Base-by-base conservation (phyloP, 2,329 filamentous ascomycete genomes). In the Geosmithia morbida region DNA sequence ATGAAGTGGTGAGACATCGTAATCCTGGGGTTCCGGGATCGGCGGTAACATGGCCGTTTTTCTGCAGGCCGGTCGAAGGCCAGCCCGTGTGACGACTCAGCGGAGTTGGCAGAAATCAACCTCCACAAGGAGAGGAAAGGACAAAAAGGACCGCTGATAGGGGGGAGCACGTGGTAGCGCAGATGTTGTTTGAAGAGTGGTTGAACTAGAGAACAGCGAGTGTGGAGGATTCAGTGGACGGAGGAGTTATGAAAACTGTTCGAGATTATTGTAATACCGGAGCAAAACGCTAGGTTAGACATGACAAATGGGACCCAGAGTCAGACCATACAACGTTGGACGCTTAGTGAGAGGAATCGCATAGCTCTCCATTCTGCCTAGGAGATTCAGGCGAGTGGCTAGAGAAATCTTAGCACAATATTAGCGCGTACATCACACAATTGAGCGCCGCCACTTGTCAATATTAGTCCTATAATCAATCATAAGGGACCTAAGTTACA, bases 1-100 rank as follows among this genome's bases (percentile, higher is more conserved):
- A 66, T 87, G 79, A 49, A 79, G 71, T 51, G 77, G 69, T 54
- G 85, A 86, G 63, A 88, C 78, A 66, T 84, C 86, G 67, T 94
- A 94, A 64, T 94, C 83, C 61, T 78, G 74, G 49, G 86, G 74
- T 44, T 66, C 59, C 22, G 81, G 81, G 50, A 85, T 67, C 43
- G 77, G 71, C 52, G 75, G 75, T 59, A 79, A 66, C 79, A 79
- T 77, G 56, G 26, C 18, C 50, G 41, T 46, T 16, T 29, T 42
- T 19, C 10, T 26, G 17, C 18, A n/a, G 42, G 42, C 42, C 20
- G 42, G 16, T 17, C 11, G 19, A 11, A 29, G 7, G 16, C 10
- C 43, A 14, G 26, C 43, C 43, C n/a, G 8, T 22, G 19, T 44
- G 6, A 18, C 17, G 49, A 45, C 40, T 44, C 43, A 22, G 20